phyloP scores from a whole-genome alignment of 2,329 filamentous ascomycete genomes.

The Cordyceps farinosa region DNA sequence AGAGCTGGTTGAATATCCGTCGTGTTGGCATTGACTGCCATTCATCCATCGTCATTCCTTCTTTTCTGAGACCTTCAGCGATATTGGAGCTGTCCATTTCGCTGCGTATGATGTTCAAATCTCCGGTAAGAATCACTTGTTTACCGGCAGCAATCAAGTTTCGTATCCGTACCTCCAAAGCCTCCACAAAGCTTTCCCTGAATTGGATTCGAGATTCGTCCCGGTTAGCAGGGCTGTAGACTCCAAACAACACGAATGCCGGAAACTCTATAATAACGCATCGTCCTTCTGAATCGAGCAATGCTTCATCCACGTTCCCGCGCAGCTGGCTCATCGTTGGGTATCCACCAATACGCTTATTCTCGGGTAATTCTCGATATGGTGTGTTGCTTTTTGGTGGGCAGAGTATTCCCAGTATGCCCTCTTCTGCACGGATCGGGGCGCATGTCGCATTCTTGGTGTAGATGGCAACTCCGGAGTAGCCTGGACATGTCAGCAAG shows the following conservation, averaged over 20 bases:
- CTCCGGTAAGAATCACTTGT: slow-evolving; percentile 78
- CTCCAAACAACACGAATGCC: slow-evolving; percentile 87
- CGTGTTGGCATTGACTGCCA: slow-evolving; percentile 71
- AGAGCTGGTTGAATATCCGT: slow-evolving; percentile 79
- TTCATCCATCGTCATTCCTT: slow-evolving; percentile 63
- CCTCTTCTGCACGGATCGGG: slow-evolving; percentile 88
- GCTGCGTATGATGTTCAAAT: slow-evolving; percentile 74
- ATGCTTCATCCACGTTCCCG: slow-evolving; percentile 60
- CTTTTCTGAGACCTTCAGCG: slow-evolving; percentile 67
- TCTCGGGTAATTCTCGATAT: slow-evolving; percentile 70
- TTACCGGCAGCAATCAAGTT: slow-evolving; percentile 81
- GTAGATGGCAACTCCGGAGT: slow-evolving; percentile 93
- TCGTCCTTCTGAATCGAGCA: slow-evolving; percentile 85
- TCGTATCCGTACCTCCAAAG: slow-evolving; percentile 77
- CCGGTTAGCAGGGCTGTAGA: slow-evolving; percentile 87
- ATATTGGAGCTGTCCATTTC: slow-evolving; percentile 74
- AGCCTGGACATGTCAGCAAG: slow-evolving; percentile 55
- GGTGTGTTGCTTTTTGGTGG: slow-evolving; percentile 66
- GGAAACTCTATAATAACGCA: slow-evolving; percentile 91
- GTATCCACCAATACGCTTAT: slow-evolving; percentile 85
- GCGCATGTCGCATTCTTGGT: slow-evolving; percentile 82
- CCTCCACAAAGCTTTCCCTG: slow-evolving; percentile 72
- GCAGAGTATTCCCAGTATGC: slow-evolving; percentile 77
- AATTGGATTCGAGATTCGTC: slow-evolving; percentile 83
- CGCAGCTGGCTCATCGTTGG: slow-evolving; percentile 66